phyloP scores from a whole-genome alignment of 2,329 filamentous ascomycete species.

The Elsinoe batatas region DNA sequence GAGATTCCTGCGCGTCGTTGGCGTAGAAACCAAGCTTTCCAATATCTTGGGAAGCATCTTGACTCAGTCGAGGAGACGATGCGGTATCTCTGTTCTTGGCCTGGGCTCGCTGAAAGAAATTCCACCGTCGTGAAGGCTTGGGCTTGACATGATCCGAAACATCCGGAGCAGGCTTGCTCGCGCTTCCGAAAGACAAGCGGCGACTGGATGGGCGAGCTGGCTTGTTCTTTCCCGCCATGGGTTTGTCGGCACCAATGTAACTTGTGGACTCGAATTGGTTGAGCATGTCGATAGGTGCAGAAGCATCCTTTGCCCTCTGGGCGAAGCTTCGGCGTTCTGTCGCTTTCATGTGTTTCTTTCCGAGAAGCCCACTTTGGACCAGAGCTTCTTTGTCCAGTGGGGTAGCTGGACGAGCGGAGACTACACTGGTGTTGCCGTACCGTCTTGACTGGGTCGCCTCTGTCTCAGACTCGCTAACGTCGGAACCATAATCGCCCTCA shows the following conservation, averaged over 20 bases:
- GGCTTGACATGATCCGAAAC: constrained; percentile 1
- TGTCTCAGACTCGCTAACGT: constrained; percentile 1
- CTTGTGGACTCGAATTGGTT: constrained; percentile 6
- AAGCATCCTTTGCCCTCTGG: background rate
- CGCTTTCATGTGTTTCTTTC: background rate
- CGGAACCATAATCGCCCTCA: background rate
- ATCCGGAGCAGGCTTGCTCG: background rate
- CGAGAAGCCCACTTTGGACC: constrained; percentile 15
- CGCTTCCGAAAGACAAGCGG: background rate
- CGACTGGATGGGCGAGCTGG: background rate
- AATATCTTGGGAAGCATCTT: background rate
- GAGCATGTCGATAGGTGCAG: background rate
- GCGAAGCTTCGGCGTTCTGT: background rate
- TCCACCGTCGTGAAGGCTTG: constrained; percentile 43
- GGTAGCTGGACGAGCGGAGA: background rate
- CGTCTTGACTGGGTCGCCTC: background rate
- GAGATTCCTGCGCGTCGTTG: constrained; percentile 9
- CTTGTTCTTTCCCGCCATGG: too few species aligned
- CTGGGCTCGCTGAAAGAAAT: constrained; percentile 47
- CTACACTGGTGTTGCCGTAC: background rate
- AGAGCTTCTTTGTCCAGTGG: constrained; percentile 24
- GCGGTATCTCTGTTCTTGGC: constrained; percentile 24
- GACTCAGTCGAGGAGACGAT: constrained; percentile 17
- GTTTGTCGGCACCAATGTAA: background rate
- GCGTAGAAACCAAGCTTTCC: constrained; percentile 3